phyloP scores from a whole-genome alignment of 148 eudicot species.

The Silene latifolia region DNA sequence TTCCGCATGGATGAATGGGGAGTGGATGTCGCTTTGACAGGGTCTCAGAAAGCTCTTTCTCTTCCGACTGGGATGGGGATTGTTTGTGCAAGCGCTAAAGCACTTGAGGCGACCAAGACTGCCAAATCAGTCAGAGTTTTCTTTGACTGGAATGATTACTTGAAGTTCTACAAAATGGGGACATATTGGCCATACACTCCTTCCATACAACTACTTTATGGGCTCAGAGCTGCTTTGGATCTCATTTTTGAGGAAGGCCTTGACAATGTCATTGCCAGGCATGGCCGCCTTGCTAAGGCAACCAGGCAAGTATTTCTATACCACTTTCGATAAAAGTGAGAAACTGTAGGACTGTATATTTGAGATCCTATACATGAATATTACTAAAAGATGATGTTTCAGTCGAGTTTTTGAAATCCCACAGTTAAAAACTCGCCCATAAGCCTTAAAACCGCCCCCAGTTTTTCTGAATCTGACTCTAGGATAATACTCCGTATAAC shows the following conservation, averaged over 20 bases:
- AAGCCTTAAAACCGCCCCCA: too few species aligned
- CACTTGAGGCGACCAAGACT: slow-evolving; percentile 77
- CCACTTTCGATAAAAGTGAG: background rate
- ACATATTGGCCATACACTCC: slow-evolving; percentile 99
- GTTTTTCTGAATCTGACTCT: too few species aligned
- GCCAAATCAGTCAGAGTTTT: slow-evolving; percentile 87
- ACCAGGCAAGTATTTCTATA: slow-evolving; percentile 49
- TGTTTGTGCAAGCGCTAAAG: slow-evolving; percentile 91
- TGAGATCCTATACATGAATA: too few species aligned
- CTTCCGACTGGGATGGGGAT: slow-evolving; percentile 95
- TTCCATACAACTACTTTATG: slow-evolving; percentile 90
- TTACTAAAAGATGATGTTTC: too few species aligned
- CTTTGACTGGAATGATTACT: slow-evolving; percentile 97
- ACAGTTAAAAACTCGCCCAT: background rate
- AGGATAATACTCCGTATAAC: background rate
- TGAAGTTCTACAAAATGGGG: slow-evolving; percentile 90
- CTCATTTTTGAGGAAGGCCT: slow-evolving; percentile 95
- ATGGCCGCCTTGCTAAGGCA: slow-evolving; percentile 77
- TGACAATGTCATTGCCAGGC: slow-evolving; percentile 94
- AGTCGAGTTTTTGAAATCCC: too few species aligned
- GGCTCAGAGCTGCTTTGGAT: slow-evolving; percentile 85
- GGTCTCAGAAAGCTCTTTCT: slow-evolving; percentile 98
- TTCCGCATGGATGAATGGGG: slow-evolving; percentile 99
- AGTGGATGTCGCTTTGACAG: slow-evolving; percentile 92
- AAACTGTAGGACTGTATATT: background rate